Conservation (phyloP, 257 asterid species). For the Solanum piurae region DNA sequence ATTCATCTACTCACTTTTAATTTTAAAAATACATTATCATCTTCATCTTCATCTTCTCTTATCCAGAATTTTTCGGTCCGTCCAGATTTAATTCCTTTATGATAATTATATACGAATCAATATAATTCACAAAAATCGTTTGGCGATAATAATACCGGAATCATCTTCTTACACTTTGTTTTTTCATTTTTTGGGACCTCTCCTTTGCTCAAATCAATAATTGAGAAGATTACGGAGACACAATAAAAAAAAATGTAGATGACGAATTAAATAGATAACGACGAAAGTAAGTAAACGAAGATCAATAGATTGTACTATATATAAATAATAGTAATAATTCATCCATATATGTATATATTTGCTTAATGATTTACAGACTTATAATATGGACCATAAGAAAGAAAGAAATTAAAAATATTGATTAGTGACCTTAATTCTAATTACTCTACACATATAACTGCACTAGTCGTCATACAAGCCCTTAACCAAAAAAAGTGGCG, state of each 20-base stretch:
- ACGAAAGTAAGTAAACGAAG: background rate
- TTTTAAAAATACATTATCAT: background rate
- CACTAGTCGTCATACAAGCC: slow-evolving; percentile 5
- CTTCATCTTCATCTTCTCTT: background rate
- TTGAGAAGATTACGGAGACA: background rate
- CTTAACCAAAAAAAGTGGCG: slow-evolving; percentile 8
- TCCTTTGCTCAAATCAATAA: background rate
- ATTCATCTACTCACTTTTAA: background rate
- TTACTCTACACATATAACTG: background rate
- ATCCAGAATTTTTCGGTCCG: background rate
- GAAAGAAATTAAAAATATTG: background rate
- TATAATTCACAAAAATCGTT: background rate
- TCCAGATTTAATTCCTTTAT: background rate
- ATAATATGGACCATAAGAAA: background rate
- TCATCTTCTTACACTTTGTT: background rate
- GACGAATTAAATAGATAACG: background rate
- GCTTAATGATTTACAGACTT: slow-evolving; percentile 1
- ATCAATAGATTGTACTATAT: background rate
- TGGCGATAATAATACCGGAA: background rate
- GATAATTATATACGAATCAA: background rate
- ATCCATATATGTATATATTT: slow-evolving; percentile 2
- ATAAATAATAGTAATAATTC: background rate
- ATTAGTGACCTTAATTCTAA: background rate
- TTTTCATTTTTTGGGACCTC: background rate
- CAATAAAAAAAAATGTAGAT: background rate